These are phyloP conservation scores for Botrytis elliptica DNA, from an alignment of 2,329 filamentous ascomycete species.

Conservation along the genomic window DNA sequence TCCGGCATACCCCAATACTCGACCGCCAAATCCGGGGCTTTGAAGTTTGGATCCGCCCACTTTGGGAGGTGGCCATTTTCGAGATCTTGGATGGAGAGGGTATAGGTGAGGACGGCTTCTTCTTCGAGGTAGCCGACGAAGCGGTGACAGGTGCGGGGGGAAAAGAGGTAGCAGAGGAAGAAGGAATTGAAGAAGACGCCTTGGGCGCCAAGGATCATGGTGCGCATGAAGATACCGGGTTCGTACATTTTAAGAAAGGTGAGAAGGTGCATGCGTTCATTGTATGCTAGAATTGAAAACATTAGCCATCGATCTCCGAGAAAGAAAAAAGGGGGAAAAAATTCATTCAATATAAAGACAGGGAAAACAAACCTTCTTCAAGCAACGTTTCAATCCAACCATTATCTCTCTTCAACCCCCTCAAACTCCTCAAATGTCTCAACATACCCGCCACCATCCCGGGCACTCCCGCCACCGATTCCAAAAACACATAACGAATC, in stretches of 20 bases:
- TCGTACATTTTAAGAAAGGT: constrained; percentile 91
- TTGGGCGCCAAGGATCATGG: constrained; percentile 88
- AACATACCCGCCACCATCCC: constrained; percentile 98
- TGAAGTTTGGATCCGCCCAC: constrained; percentile 69
- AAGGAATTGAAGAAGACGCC: constrained; percentile 96
- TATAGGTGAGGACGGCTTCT: constrained; percentile 95
- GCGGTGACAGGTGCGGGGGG: constrained; percentile 83
- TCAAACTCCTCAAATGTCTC: constrained; percentile 79
- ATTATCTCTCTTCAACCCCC: constrained; percentile 86
- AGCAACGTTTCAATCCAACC: constrained; percentile 94
- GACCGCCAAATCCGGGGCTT: constrained; percentile 84
- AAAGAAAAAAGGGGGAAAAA: too few relatives aligned
- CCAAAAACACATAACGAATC: constrained; percentile 85
- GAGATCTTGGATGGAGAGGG: constrained; percentile 81
- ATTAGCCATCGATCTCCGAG: constrained; percentile 47
- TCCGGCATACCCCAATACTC: constrained; percentile 95
- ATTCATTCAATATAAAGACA: too few relatives aligned
- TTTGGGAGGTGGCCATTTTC: constrained; percentile 79
- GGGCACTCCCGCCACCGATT: constrained; percentile 90
- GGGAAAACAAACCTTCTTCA: constrained; percentile 45
- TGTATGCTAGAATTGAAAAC: constrained; percentile 72
- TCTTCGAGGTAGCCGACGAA: constrained; percentile 98
- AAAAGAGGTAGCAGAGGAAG: constrained; percentile 84
- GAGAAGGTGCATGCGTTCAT: constrained; percentile 89
- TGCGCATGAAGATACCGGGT: constrained; percentile 78